phyloP scores from a whole-genome alignment of 148 eudicot genomes.

The Silene uniflora region DNA sequence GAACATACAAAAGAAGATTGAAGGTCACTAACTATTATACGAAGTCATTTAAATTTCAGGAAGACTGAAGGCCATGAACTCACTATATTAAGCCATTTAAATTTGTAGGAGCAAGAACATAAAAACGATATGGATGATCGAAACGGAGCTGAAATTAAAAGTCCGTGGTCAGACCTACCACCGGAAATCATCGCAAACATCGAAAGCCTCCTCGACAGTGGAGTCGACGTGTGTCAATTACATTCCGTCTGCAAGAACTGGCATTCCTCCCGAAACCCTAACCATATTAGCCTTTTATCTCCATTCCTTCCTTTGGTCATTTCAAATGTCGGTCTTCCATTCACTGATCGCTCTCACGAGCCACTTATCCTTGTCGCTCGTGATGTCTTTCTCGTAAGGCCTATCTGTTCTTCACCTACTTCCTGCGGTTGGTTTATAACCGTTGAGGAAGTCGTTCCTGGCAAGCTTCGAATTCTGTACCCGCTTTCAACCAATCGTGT shows the following conservation, averaged over 20 bases:
- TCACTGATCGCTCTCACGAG: neutral
- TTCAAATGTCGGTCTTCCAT: constrained; percentile 3
- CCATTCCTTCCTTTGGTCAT: neutral
- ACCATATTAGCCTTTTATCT: neutral
- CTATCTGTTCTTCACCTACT: too few species aligned
- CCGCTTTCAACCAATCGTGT: too few species aligned
- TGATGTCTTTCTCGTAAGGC: too few species aligned
- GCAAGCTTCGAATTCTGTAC: too few species aligned
- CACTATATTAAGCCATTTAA: neutral
- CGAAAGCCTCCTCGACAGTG: neutral
- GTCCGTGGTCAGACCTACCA: constrained; percentile 14
- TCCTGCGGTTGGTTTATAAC: too few species aligned
- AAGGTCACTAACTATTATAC: too few species aligned
- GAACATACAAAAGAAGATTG: too few species aligned
- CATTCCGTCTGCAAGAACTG: constrained; percentile 15
- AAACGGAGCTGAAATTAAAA: neutral
- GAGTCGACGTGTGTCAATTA: neutral
- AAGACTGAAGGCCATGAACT: too few species aligned
- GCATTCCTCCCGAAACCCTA: neutral
- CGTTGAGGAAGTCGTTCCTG: too few species aligned
- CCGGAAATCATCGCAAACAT: neutral
- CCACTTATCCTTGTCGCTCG: neutral
- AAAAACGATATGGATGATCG: neutral
- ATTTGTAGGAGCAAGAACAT: too few species aligned
- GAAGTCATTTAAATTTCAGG: too few species aligned